Conservation (phyloP, 257 asterid genomes). For the Nicotiana noctiflora region DNA sequence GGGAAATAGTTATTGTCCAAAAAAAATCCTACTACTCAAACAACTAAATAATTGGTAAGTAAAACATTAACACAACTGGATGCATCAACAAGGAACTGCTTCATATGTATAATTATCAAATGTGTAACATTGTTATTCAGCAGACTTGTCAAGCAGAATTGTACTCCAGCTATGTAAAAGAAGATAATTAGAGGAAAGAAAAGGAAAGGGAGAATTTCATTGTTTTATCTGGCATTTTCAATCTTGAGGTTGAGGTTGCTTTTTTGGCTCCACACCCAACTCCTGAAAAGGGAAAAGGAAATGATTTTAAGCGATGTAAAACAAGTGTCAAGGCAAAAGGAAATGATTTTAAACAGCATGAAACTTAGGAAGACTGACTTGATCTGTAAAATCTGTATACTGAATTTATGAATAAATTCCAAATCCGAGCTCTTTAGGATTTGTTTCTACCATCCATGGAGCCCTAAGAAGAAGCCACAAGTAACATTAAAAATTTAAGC, state of each 20-base stretch:
- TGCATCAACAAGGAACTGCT: background rate
- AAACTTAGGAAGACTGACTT: background rate
- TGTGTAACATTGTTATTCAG: too few species aligned
- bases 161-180: background rate
- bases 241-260: background rate
- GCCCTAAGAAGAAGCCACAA: constrained; percentile 47
- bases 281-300: background rate
- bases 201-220: background rate
- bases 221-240: background rate
- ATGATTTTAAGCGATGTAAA: background rate
- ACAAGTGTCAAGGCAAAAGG: background rate
- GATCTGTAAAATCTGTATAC: background rate
- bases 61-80: background rate
- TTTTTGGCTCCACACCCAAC: background rate
- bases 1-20: too few species aligned
- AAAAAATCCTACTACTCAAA: too few species aligned
- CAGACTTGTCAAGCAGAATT: too few species aligned
- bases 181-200: background rate
- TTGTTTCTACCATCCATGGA: constrained; percentile 96
- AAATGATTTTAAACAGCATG: too few species aligned
- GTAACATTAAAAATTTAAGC: background rate
- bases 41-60: background rate
- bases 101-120: background rate
- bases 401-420: constrained; percentile 47
- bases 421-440: constrained; percentile 81